Evolutionary conservation across 1,139 yeast genomes (phyloP), one percentile per base, ranked within the genome.

Genomic region (Hyphopichia pseudoburtonii): DNA sequence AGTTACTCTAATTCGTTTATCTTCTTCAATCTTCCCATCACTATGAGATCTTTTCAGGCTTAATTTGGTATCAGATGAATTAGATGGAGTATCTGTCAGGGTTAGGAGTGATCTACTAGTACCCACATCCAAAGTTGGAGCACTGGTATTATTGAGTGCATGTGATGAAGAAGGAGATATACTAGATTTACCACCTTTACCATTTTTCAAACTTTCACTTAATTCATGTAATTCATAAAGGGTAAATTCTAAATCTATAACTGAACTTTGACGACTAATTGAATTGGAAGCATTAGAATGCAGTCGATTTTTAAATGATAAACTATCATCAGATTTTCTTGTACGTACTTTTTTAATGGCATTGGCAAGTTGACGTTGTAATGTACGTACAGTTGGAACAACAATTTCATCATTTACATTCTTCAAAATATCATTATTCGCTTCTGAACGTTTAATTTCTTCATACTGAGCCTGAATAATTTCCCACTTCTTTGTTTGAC

Each of bases 401-500:
- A 52, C 43, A 17, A 50, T 39, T 6, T 44, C 41, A 11, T 36
- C 37, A 30, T 39, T 23, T 19, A 43, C 39, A 25, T 37, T 35
- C 30, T 18, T 33, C 29, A 31, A 35, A 30, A 31, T 28, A 28
- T 27, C 28, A 24, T 30, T 30, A 25, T 25, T 26, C 10, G 30
- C 23, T 12, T 36, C 42, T 5, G 22, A 23, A 25, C 46, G 40
- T 37, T 62, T 62, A 21, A 44, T 41, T 17, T 54, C 50, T 24
- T 55, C 52, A 36, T 55, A 64, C 33, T 46, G 48, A 11, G 43
- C 45, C 40, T 65, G 70, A 32, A 66, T 62, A 22, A 56, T 34
- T 39, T 60, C 64, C 72, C 72, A 66, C 41, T 65, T 66, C 35
- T 54, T 58, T 2, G 67, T 62, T 44, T 66, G 71, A 31, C 58